phyloP scores from a whole-genome alignment of 2,329 filamentous ascomycete species.

The Penicillium occitanis region DNA sequence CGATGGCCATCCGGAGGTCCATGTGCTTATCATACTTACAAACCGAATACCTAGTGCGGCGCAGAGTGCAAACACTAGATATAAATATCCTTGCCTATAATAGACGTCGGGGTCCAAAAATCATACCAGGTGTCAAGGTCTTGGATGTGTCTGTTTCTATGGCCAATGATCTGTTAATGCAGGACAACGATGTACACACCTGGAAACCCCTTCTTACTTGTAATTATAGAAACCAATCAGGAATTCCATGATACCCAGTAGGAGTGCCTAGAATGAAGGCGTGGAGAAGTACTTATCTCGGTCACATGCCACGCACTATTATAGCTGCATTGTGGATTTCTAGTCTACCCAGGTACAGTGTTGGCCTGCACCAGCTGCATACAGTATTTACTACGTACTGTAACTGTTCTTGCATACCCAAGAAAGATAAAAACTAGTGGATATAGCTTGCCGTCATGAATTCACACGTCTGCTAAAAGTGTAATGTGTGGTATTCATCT shows the following conservation, averaged over 20 bases:
- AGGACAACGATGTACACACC: not conserved
- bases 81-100: not conserved
- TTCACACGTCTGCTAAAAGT: not conserved
- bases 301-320: not conserved
- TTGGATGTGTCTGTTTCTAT: not conserved
- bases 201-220: not conserved
- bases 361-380: not conserved
- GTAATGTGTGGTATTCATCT: not conserved
- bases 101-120: not conserved
- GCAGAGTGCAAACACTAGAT: not conserved
- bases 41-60: not conserved
- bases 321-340: not conserved
- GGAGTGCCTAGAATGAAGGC: not conserved
- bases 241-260: not conserved
- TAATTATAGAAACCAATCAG: not conserved
- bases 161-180: not conserved
- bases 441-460: not conserved
- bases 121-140: too few species aligned
- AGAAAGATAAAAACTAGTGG: not conserved
- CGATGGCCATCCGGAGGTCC: not conserved
- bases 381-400: not conserved
- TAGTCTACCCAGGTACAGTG: not conserved
- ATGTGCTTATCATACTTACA: not conserved
- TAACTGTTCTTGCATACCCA: not conserved
- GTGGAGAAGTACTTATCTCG: not conserved